phyloP scores from a whole-genome alignment of 2,329 filamentous ascomycete species.

The Conoideocrella luteorostrata region DNA sequence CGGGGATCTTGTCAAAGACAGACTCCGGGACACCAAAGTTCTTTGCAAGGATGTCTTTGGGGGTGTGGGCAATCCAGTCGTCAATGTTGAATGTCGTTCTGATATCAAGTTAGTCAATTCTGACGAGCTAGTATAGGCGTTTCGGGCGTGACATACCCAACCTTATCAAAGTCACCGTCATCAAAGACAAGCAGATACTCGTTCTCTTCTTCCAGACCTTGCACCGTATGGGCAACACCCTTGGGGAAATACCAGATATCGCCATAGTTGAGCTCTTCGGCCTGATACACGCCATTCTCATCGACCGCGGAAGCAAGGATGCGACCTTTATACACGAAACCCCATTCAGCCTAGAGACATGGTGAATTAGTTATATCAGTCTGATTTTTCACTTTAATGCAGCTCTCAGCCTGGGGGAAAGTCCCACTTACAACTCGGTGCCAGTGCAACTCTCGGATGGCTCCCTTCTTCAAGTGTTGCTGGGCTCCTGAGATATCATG shows the following conservation, averaged over 20 bases:
- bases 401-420: too few species aligned
- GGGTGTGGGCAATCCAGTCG: slow-evolving; percentile 64
- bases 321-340: slow-evolving; percentile 52
- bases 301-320: slow-evolving; percentile 56
- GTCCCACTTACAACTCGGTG: slow-evolving; percentile 51
- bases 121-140: neutral
- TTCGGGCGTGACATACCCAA: slow-evolving; percentile 37
- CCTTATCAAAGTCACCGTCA: slow-evolving; percentile 58
- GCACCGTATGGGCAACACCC: slow-evolving; percentile 56
- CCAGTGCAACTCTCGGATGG: slow-evolving; percentile 62
- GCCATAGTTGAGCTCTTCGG: slow-evolving; percentile 50
- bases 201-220: slow-evolving; percentile 59
- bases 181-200: slow-evolving; percentile 63
- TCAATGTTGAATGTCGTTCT: slow-evolving; percentile 67
- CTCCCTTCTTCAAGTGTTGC: slow-evolving; percentile 61
- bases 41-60: slow-evolving; percentile 55
- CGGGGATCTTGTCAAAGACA: slow-evolving; percentile 53
- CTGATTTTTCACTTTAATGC: too few species aligned
- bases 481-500: slow-evolving; percentile 62
- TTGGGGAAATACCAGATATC: slow-evolving; percentile 67
- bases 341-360: slow-evolving; percentile 61
- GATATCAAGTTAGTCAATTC: neutral
- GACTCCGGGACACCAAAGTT: slow-evolving; percentile 59
- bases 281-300: slow-evolving; percentile 50
- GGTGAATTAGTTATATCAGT: too few species aligned